Evolutionary conservation across 139 green algal species (phyloP).

Genomic region (Ettlia oleoabundans): DNA sequence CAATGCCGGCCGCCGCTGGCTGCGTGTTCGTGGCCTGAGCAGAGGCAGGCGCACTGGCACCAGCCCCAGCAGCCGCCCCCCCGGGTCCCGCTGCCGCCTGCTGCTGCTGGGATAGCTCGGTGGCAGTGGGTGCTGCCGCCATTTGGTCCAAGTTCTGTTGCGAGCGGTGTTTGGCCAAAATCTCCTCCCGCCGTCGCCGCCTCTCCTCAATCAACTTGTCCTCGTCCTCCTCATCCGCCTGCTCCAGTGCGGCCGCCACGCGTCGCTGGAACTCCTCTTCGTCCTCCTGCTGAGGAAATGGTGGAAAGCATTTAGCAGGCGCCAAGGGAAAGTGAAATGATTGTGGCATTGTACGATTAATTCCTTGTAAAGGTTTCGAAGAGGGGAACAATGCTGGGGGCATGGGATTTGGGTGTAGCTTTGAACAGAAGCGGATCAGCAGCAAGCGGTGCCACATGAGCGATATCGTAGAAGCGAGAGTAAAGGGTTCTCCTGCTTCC

Average conservation of each 20-base stretch:
- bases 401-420: no score
- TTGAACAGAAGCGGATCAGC: no score
- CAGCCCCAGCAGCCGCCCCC: background rate
- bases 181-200: constrained; percentile 56
- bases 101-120: background rate
- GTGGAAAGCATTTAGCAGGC: background rate
- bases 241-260: constrained; percentile 44
- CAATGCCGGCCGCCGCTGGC: background rate
- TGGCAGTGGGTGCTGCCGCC: constrained; percentile 42
- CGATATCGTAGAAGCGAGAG: no score
- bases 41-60: background rate
- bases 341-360: no score
- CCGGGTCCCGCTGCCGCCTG: constrained; percentile 1
- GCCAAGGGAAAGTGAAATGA: no score
- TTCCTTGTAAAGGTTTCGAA: no score
- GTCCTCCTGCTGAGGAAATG: constrained; percentile 5
- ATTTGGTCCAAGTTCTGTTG: constrained; percentile 19
- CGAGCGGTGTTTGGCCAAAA: constrained; percentile 68
- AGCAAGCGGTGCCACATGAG: no score
- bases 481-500: no score
- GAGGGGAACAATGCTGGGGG: no score
- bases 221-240: constrained; percentile 61
- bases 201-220: constrained; percentile 71
- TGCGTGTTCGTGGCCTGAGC: background rate
- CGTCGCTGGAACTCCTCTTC: constrained; percentile 40